phyloP scores from a whole-genome alignment of 805 yeast species.

The Metschnikowia kunwiensis region DNA sequence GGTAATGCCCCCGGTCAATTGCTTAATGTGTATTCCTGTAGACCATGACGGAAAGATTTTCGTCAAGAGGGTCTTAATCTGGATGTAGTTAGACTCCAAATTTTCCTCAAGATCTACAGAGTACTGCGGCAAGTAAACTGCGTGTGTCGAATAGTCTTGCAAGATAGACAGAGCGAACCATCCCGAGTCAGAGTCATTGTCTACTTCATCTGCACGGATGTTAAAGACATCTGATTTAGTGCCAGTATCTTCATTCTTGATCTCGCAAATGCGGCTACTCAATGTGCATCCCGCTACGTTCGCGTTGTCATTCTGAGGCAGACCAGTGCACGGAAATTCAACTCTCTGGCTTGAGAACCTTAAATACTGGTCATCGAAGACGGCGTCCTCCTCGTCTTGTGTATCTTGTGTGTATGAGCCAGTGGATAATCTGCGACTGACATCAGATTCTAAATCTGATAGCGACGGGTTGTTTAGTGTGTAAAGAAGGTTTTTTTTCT shows the following conservation, averaged over 20 bases:
- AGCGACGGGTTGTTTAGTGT: slow-evolving; percentile 36
- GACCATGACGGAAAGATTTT: slow-evolving; percentile 48
- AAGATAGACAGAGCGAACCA: slow-evolving; percentile 13
- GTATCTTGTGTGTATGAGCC: slow-evolving; percentile 13
- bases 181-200: neutral
- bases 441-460: slow-evolving; percentile 32
- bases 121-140: slow-evolving; percentile 48
- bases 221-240: neutral
- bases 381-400: slow-evolving; percentile 14
- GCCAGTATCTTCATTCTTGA: neutral
- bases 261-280: no score
- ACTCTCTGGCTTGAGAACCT: neutral
- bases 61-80: slow-evolving; percentile 37
- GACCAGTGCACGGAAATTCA: no score
- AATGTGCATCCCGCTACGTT: no score
- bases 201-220: slow-evolving; percentile 2
- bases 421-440: slow-evolving; percentile 11
- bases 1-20: slow-evolving; percentile 62
- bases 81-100: slow-evolving; percentile 31
- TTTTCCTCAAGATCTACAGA: slow-evolving; percentile 39
- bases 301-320: no score
- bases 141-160: slow-evolving; percentile 40
- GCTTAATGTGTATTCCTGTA: slow-evolving; percentile 34
- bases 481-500: slow-evolving; percentile 31
- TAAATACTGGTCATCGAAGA: neutral